phyloP scores from a whole-genome alignment of 306 rosid genomes.

The Glycine tomentella region DNA sequence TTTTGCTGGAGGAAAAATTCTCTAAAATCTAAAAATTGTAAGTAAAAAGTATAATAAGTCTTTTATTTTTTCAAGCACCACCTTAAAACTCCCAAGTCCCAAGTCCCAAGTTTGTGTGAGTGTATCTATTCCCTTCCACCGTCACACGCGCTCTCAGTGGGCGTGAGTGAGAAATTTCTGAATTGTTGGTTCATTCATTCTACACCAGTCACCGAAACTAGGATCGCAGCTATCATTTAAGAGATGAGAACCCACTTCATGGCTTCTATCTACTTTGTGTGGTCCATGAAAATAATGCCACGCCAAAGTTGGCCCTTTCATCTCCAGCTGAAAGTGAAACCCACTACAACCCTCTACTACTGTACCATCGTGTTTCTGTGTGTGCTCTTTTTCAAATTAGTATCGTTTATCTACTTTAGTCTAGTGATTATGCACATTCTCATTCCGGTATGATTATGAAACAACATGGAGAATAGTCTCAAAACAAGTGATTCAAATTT shows the following conservation, averaged over 20 bases:
- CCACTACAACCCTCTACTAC: conserved; percentile 29
- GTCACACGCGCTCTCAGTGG: conserved; percentile 20
- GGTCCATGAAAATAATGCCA: conserved; percentile 48
- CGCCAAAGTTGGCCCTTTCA: conserved; percentile 22
- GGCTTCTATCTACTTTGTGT: conserved; percentile 29
- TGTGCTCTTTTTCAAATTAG: background rate
- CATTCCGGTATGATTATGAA: conserved; percentile 30
- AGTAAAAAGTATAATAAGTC: too few relatives aligned
- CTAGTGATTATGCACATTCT: conserved; percentile 38
- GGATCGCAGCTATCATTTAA: conserved; percentile 43
- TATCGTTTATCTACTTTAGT: conserved; percentile 14
- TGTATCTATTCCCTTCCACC: background rate
- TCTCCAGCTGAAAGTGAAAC: conserved; percentile 40
- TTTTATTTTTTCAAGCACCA: too few relatives aligned
- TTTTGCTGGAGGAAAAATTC: too few relatives aligned
- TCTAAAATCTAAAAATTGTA: too few relatives aligned
- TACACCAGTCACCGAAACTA: conserved; percentile 29
- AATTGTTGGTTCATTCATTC: conserved; percentile 11
- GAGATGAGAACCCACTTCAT: conserved; percentile 31
- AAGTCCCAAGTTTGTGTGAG: too few relatives aligned
- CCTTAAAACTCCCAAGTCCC: too few relatives aligned
- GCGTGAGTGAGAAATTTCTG: background rate
- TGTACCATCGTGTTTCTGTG: background rate
- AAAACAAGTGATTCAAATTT: conserved; percentile 20
- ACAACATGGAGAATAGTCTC: conserved; percentile 31